Percentiles rank a stretch among this genome's conserved stretches.
Conservation (phyloP, 73 alveolate genomes). For the Stentor roeselii region DNA sequence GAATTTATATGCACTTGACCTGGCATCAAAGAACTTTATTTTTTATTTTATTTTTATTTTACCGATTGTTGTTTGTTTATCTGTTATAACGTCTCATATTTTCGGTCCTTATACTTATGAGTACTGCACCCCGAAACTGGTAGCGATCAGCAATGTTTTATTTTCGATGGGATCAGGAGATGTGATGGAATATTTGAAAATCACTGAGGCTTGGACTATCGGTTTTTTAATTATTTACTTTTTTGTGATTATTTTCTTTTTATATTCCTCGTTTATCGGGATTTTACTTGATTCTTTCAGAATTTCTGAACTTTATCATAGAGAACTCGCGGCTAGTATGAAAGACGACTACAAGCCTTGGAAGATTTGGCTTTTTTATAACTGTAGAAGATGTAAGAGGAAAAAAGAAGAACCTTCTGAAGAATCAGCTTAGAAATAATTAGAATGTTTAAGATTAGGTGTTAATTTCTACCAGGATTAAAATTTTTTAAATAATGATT, state of each 20-base stretch:
- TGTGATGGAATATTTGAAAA: not conserved
- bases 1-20: not conserved
- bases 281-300: slow-evolving; percentile 6
- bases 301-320: not conserved
- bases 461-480: no score
- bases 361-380: not conserved
- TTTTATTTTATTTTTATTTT: not conserved
- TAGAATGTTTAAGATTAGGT: no score
- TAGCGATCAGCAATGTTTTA: not conserved
- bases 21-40: slow-evolving; percentile 12
- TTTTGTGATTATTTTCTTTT: not conserved
- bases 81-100: not conserved
- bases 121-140: not conserved
- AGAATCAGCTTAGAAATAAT: no score
- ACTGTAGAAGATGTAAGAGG: not conserved
- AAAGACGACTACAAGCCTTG: not conserved
- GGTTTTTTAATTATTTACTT: slow-evolving; percentile 15
- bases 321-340: not conserved
- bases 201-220: not conserved
- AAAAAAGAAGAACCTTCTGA: not conserved
- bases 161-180: not conserved
- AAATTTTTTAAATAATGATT: no score
- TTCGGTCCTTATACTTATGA: not conserved
- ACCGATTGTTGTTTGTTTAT: not conserved
- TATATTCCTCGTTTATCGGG: not conserved